phyloP scores from a whole-genome alignment of 73 alveolate genomes.

The Paramecium biaurelia region DNA sequence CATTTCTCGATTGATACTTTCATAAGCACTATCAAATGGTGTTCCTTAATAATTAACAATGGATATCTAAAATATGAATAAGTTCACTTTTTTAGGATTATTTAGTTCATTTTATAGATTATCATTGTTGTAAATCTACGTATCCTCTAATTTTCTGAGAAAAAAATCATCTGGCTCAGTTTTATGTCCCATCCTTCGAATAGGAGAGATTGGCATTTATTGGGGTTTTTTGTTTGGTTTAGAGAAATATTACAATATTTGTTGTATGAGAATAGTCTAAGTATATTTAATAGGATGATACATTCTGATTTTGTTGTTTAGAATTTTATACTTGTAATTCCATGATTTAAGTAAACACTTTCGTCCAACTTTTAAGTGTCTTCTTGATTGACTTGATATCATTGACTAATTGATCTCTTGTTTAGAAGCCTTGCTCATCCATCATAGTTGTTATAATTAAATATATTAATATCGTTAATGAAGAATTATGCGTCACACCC shows the following conservation, averaged over 20 bases:
- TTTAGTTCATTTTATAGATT: background rate
- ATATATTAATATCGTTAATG: constrained; percentile 28
- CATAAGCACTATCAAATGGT: constrained; percentile 46
- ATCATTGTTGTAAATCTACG: background rate
- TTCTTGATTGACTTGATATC: background rate
- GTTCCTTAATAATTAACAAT: constrained; percentile 31
- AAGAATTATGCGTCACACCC: background rate
- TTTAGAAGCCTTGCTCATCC: background rate
- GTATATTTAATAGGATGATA: background rate
- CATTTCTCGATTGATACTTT: constrained; percentile 20
- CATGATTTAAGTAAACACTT: constrained; percentile 42
- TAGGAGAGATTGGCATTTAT: background rate
- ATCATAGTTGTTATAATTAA: constrained; percentile 16
- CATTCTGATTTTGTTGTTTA: background rate
- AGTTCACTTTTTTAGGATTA: background rate
- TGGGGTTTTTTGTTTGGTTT: background rate
- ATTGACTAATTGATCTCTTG: background rate
- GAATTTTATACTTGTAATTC: constrained; percentile 16
- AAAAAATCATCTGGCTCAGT: constrained; percentile 27
- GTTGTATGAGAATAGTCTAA: background rate
- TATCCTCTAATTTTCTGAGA: background rate
- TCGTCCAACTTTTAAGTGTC: constrained; percentile 24
- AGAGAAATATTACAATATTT: background rate
- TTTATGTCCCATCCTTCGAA: background rate
- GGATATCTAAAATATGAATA: background rate